Evolutionary conservation across 345 rosid genomes (phyloP), one percentile per base, ranked within the genome.

Genomic region (Brassica incana): DNA sequence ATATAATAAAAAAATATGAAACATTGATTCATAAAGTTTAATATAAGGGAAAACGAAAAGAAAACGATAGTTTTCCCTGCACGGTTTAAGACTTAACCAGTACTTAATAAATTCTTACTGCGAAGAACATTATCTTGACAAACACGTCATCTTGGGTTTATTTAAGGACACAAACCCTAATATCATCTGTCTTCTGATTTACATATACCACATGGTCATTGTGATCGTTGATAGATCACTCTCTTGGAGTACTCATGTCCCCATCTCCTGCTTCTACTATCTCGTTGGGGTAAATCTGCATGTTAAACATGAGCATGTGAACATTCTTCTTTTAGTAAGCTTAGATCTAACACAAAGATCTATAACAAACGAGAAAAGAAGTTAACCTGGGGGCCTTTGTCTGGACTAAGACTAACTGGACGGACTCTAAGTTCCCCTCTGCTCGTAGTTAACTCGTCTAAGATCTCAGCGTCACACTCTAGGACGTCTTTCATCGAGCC

Each of bases 391-490:
- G 59, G 76, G 77, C 83, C 72, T 80, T 40, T 56, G 25, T 80
- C 83, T 66, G 72, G 73, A 1, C 72, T 76, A 20, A 71, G 58
- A 66, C 92, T 89, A 14, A 80, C 71, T 6, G 79, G 82, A 78
- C 94, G 83, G 43, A 87, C 78, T 80, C 89, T 93, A 2, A 93
- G 35, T 84, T 93, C 97, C 33, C 97, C 97, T 85, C 94, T 88
- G 65, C 87, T 84, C 14, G 97, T 93, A 15, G 97, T 93, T 65
- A 90, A 73, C 86, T 89, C 91, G 66, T 91, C 97, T 35, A 91
- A 63, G 52, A 88, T 82, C 90, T 93, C 98, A 40, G 77, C 77
- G 66, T 76, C 80, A 1, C 29, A 40, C 11, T 76, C 83, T 76
- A 71, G 69, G 32, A 35, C 59, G 6, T 25, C 59, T 45, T 40